Base-by-base conservation (phyloP, 352 stramenopile species). In the Aphanomyces stellatus region DNA sequence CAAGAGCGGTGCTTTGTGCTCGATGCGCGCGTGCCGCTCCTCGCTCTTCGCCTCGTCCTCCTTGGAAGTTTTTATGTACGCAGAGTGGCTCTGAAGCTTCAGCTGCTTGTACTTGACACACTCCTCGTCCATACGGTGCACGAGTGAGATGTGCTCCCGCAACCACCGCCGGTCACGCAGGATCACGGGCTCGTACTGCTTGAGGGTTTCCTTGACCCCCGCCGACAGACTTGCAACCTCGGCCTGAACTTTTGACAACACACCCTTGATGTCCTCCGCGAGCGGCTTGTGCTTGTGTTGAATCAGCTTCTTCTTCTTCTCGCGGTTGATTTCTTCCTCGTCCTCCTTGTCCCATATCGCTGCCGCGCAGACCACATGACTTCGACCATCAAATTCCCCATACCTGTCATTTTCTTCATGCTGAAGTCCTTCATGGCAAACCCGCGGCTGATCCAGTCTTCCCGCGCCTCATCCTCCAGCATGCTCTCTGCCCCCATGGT, bases 381-480 rank as follows among this genome's bases (percentile, higher is more conserved):
- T 13, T 64, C 13, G 25, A 15, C 33, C 19, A 51, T 8, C 27
- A 0, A 33, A 33, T 13, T 19, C 8, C 11, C 62, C 6, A 15
- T 43, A 51, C 53, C 17, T 51, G 17, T 51, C 82, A 92, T 92
- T 69, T 90, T 90, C 2, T 79, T 78, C 75, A 90, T 86, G 0
- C 80, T 84, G 42, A 90, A 92, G 51, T 91, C 84, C 49, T 80
- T 76, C 28, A 81, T 74, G 4, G 71, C 51, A 46, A 80, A 74
- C 15, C 84, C 82, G 48, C 82, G 78, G 34, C 78, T 70, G 42
- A 92, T 74, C 84, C 84, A 92, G 64, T 92, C 84, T 17, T 76
- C 78, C 59, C 90, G 69, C 3, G 84, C 84, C 53, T 92, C 84
- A 65, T 90, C 78, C 53, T 83, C 73, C 6, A 92, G 69, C 69